A percentile compares a stretch with the other conserved stretches of the same genome.
phyloP scores from a whole-genome alignment of 768 basidiomycete species.

The Hericium coralloides region DNA sequence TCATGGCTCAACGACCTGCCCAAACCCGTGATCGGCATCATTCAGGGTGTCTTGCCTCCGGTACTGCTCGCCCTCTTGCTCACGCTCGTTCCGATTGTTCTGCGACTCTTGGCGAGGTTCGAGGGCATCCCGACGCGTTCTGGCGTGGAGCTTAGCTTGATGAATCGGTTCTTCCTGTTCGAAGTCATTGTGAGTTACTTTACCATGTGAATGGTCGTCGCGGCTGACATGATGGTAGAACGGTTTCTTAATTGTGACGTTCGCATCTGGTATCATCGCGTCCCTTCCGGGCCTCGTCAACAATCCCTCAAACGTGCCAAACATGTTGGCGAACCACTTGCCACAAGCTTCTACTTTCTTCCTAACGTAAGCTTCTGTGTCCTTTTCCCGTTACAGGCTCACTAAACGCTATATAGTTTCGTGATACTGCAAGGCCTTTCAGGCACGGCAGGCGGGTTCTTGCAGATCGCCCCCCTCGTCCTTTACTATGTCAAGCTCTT shows the following conservation, averaged over 20 bases:
- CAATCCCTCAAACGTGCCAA: constrained; percentile 63
- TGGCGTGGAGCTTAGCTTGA: constrained; percentile 80
- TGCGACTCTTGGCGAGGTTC: constrained; percentile 72
- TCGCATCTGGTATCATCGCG: constrained; percentile 75
- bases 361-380: constrained; percentile 50
- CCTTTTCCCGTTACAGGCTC: neutral
- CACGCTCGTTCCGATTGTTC: constrained; percentile 79
- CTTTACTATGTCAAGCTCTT: constrained; percentile 89
- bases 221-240: constrained; percentile 41
- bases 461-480: constrained; percentile 64
- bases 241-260: constrained; percentile 85
- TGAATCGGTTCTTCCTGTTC: constrained; percentile 90
- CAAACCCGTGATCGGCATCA: constrained; percentile 60
- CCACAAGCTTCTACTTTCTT: constrained; percentile 87
- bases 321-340: constrained; percentile 65
- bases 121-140: constrained; percentile 87
- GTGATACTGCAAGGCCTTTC: constrained; percentile 75
- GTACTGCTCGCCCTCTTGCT: constrained; percentile 84
- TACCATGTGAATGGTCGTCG: neutral
- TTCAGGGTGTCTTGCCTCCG: constrained; percentile 84
- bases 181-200: constrained; percentile 65
- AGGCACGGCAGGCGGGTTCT: constrained; percentile 70
- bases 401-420: constrained; percentile 36
- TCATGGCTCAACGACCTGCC: constrained; percentile 78
- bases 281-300: constrained; percentile 54